Base-by-base conservation (phyloP, 2,329 filamentous ascomycete genomes). In the Mycosphaerella sp. region DNA sequence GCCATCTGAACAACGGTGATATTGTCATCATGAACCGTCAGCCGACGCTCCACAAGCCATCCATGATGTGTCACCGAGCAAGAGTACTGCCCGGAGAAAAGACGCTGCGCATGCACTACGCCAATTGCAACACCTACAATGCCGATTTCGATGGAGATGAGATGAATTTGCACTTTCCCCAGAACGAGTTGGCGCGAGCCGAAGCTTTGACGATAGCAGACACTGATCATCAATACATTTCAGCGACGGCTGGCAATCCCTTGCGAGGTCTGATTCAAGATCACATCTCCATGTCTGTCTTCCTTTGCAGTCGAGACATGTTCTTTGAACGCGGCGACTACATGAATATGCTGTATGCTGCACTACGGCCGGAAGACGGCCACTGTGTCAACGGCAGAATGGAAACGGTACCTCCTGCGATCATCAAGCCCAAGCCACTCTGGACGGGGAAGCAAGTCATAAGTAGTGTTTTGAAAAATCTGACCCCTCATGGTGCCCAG, bases 91-190 rank as follows among this genome's bases (percentile, higher is more conserved):
- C 89, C 0, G 91, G 90, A 36, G 95, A 98, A 71, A 95, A 95
- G 74, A 97, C 93, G 0, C 91, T 98, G 69, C 90, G 93, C 62
- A 97, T 98, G 92, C 93, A 98, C 76, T 98, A 98, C 73, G 92
- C 93, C 65, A 98, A 98, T 71, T 97, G 93, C 72, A 98, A 98
- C 68, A 96, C 93, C 0, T 98, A 98, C 78, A 98, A 98, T 65
- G 93, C 93, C 32, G 93, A 98, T 78, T 98, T 98, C 68, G 95
- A 98, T 67, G 93, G 93, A 71, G 93, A 98, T 69, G 93, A 98
- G 72, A 98, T 98, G 93, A 98, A 98, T 71, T 95, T 98, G 91
- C 93, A 98, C 73, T 97, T 98, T 67, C 93, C 93, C 1, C 93
- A 98, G 65, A 97, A 95, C 63, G 95, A 97, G 69, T 79, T 97